Percentiles rank a stretch among this genome's conserved stretches.
Evolutionary conservation across 192 early-diverging fungal genomes (phyloP).

Genomic region (Cladochytrium replicatum): DNA sequence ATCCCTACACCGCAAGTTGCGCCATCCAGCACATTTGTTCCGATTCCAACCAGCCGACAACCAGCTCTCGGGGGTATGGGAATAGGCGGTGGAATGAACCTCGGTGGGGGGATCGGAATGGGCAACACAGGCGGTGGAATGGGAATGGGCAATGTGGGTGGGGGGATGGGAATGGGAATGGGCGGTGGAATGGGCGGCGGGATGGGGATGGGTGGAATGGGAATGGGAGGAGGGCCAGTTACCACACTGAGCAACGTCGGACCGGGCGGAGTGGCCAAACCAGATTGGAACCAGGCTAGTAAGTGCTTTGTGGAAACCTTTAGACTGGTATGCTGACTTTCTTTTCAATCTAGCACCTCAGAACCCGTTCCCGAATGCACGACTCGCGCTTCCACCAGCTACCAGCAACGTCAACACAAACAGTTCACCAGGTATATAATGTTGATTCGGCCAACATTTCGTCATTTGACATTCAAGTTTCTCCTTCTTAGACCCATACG

Average conservation of each 20-base stretch:
- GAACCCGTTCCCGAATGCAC: too few species aligned
- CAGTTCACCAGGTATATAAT: too few species aligned
- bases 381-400: too few species aligned
- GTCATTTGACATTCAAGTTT: too few species aligned
- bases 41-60: not conserved
- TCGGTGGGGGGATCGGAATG: conserved; percentile 1
- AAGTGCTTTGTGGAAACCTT: too few species aligned
- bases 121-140: conserved; percentile 5
- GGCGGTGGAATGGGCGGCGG: not conserved
- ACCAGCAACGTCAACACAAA: conserved; percentile 20
- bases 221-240: not conserved
- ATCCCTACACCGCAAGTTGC: conserved; percentile 19
- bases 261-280: conserved; percentile 8
- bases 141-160: conserved; percentile 7
- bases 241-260: conserved; percentile 6
- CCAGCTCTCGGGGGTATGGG: conserved; percentile 7
- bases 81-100: conserved; percentile 16
- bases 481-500: too few species aligned
- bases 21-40: conserved; percentile 10
- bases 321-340: too few species aligned
- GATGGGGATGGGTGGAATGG: conserved; percentile 9
- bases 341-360: too few species aligned
- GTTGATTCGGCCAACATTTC: too few species aligned
- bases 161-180: conserved; percentile 3
- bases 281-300: too few species aligned